A percentile compares a stretch with the other conserved stretches of the same genome.
Conservation (phyloP, 306 rosid species). For the Lagenaria siceraria region DNA sequence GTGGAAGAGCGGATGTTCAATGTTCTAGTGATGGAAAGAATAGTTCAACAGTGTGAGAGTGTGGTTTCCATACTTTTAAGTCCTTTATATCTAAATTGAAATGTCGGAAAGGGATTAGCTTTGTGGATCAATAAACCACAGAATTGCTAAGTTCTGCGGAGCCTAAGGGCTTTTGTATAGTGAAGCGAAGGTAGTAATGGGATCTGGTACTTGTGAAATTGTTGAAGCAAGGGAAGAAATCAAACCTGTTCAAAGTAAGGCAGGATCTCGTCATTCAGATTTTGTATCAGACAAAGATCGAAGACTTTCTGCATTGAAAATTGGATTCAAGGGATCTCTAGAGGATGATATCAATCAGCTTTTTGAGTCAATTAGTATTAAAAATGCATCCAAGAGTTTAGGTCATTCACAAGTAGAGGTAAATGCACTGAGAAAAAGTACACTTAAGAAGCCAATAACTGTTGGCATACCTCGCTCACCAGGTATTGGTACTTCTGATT, state of each 20-base stretch:
- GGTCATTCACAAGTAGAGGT: conserved; percentile 37
- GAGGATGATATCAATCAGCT: conserved; percentile 70
- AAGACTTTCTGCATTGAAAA: conserved; percentile 39
- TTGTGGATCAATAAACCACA: neutral
- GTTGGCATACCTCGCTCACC: conserved; percentile 54
- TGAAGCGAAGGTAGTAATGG: conserved; percentile 35
- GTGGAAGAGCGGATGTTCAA: conserved; percentile 10
- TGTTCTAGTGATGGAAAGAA: conserved; percentile 12
- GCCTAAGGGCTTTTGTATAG: neutral
- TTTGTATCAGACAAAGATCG: conserved; percentile 21
- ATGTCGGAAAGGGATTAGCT: neutral
- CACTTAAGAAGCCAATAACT: conserved; percentile 64
- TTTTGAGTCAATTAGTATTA: conserved; percentile 51
- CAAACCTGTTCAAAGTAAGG: conserved; percentile 27
- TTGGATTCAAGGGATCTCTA: conserved; percentile 49
- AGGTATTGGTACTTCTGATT: conserved; percentile 48
- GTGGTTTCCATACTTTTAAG: conserved; percentile 4
- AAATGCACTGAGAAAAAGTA: conserved; percentile 42
- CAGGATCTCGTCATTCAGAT: conserved; percentile 9
- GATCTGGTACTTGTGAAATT: conserved; percentile 77
- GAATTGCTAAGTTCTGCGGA: neutral
- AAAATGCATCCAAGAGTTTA: conserved; percentile 42
- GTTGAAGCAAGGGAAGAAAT: conserved; percentile 76
- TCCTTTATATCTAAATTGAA: conserved; percentile 8
- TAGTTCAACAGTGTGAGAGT: conserved; percentile 9